Evolutionary conservation across 805 yeast species (phyloP), one percentile per base, ranked within the genome.

Genomic region (Zygotorulaspora florentina): DNA sequence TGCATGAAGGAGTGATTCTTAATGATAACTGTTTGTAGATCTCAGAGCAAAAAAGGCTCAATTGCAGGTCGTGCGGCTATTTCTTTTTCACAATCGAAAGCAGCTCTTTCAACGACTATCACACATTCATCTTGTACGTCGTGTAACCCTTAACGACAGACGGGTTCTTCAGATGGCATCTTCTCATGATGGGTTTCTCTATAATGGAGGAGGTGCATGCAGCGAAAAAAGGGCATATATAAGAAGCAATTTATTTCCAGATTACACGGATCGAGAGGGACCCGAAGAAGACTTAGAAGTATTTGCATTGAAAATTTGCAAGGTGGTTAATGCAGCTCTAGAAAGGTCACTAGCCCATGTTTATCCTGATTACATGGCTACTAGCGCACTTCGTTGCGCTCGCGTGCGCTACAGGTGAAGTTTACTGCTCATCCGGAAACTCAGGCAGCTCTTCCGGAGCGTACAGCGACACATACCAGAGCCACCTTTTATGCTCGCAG

Each of bases 401-500:
- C 7, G 36, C 16, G 16, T n/a, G 20, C 20, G 48, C 40, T 11
- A 38, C 38, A 20, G 43, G 44, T n/a, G 45, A 37, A 18, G 33
- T 38, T 8, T 46, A 16, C 37, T 46, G 49, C 38, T 41, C 49
- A 11, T 36, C 31, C 20, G 40, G 38, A 27, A 46, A 46, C 34
- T 30, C 54, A 35, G 42, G 42, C 28, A 34, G 43, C 25, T 9
- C 37, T 6, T 40, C 42, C 4, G 34, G 30, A 9, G 45, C 42
- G 6, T 16, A 20, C 2, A 35, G 47, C 3, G 34, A 40, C 20
- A 25, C n/a, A 11, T 57, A 47, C 38, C 58, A 55, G 48, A 54
- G 58, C 45, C 55, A 57, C 39, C 58, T 58, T 1, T 39, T 47
- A 40, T 60, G 65, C 42, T 51, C 57, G 28, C 35, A 43, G 11